These are phyloP conservation scores for Chaetomiaceae sp. DNA, from an alignment of 2,329 filamentous ascomycete species.

Conservation along the genomic window DNA sequence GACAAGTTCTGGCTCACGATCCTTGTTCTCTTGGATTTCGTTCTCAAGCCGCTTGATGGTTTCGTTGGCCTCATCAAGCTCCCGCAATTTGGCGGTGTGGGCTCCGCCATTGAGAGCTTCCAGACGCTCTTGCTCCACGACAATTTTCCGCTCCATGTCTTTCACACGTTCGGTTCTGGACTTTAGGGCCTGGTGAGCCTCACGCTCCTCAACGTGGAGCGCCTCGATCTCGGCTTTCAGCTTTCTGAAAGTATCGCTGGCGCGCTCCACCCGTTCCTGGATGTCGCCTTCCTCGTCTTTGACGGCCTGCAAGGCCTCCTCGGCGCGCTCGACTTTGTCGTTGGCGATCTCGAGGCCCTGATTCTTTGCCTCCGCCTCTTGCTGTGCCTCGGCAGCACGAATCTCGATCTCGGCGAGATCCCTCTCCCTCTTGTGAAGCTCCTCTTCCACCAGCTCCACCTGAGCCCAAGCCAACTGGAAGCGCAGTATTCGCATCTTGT, in stretches of 20 bases:
- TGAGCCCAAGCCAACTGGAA: conserved; percentile 82
- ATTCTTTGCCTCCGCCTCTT: conserved; percentile 42
- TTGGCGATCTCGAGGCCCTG: conserved; percentile 44
- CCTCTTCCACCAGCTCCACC: conserved; percentile 69
- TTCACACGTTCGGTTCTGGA: conserved; percentile 45
- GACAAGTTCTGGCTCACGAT: conserved; percentile 34
- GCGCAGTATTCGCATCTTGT: conserved; percentile 54
- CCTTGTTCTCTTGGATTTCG: conserved; percentile 30
- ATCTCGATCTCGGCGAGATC: conserved; percentile 37
- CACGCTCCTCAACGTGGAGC: conserved; percentile 60
- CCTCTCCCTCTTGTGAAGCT: conserved; percentile 37
- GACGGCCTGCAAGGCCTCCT: conserved; percentile 32
- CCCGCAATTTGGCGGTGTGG: conserved; percentile 55
- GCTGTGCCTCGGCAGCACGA: conserved; percentile 41
- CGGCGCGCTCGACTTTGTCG: conserved; percentile 39
- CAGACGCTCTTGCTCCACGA: conserved; percentile 57
- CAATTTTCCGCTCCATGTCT: conserved; percentile 45
- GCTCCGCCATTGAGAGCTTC: conserved; percentile 65
- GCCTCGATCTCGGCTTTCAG: conserved; percentile 52
- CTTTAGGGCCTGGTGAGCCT: conserved; percentile 57
- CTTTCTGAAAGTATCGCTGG: conserved; percentile 38
- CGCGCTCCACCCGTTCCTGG: conserved; percentile 42
- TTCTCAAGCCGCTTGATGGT: conserved; percentile 41
- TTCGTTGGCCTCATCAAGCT: conserved; percentile 56
- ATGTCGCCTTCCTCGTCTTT: conserved; percentile 44